Conservation (phyloP, 805 yeast species). For the Pichia californica region DNA sequence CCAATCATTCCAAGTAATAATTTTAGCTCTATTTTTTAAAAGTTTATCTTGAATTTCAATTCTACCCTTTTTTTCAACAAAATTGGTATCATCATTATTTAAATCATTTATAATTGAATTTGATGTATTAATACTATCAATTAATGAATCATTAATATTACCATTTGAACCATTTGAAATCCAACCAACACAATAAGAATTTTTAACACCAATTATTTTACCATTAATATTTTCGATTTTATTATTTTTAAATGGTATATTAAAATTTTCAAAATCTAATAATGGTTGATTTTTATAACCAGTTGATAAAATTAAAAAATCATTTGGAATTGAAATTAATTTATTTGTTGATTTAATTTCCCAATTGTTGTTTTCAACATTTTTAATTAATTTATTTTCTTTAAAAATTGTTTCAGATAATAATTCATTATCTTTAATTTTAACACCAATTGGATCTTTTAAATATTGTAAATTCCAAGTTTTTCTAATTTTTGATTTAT, state of each 20-base stretch:
- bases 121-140: constrained; percentile 73
- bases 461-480: constrained; percentile 68
- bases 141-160: constrained; percentile 85
- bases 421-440: constrained; percentile 30
- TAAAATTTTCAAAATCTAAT: constrained; percentile 46
- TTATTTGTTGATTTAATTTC: constrained; percentile 19
- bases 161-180: constrained; percentile 81
- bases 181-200: constrained; percentile 88
- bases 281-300: constrained; percentile 75
- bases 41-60: constrained; percentile 20
- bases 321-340: constrained; percentile 36
- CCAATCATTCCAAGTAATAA: constrained; percentile 65
- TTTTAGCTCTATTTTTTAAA: constrained; percentile 13
- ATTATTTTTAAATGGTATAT: constrained; percentile 44
- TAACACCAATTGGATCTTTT: constrained; percentile 53
- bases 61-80: constrained; percentile 22
- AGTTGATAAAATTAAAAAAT: constrained; percentile 69
- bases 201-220: constrained; percentile 32
- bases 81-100: constrained; percentile 5
- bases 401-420: constrained; percentile 43
- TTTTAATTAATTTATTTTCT: constrained; percentile 34
- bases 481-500: constrained; percentile 17
- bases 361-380: constrained; percentile 29
- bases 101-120: constrained; percentile 53
- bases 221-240: constrained; percentile 42